These are phyloP conservation scores for Candida insectalens DNA, from an alignment of 805 yeast genomes.

Conservation along the genomic window DNA sequence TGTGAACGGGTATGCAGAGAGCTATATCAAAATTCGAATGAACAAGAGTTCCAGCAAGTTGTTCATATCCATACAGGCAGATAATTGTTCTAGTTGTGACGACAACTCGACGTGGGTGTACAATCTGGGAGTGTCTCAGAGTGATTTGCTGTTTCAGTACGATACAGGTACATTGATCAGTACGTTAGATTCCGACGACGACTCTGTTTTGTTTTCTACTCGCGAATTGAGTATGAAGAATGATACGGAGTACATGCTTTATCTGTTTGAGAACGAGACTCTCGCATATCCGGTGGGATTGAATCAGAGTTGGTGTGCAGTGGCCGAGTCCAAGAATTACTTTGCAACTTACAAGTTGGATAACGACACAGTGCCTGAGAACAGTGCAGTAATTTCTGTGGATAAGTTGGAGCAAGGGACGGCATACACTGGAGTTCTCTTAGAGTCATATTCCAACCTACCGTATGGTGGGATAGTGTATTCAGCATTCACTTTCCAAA, in stretches of 20 bases:
- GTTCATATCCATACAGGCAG: slow-evolving; percentile 16
- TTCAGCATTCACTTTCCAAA: slow-evolving; percentile 44
- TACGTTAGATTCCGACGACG: slow-evolving; percentile 62
- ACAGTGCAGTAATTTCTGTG: slow-evolving; percentile 44
- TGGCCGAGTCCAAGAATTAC: slow-evolving; percentile 29
- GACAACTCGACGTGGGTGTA: slow-evolving; percentile 39
- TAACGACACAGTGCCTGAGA: slow-evolving; percentile 6
- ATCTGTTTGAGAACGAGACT: slow-evolving; percentile 36
- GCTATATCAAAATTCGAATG: slow-evolving; percentile 6
- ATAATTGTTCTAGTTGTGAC: slow-evolving; percentile 13
- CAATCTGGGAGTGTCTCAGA: slow-evolving; percentile 56
- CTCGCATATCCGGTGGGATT: slow-evolving; percentile 28
- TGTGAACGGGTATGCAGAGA: slow-evolving; percentile 18
- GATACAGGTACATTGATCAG: slow-evolving; percentile 45
- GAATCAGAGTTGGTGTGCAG: slow-evolving; percentile 63
- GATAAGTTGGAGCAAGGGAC: slow-evolving; percentile 52
- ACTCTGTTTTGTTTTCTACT: slow-evolving; percentile 57
- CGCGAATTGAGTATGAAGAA: slow-evolving; percentile 18
- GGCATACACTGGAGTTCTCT: slow-evolving; percentile 53
- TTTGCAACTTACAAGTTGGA: slow-evolving; percentile 13
- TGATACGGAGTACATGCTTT: slow-evolving; percentile 25
- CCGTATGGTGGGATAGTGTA: slow-evolving; percentile 57
- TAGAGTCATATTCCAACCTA: slow-evolving; percentile 32
- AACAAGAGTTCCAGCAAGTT: slow-evolving; percentile 2
- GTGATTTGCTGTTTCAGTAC: slow-evolving; percentile 61